These are phyloP conservation scores for Alternaria rosae DNA, from an alignment of 2,329 filamentous ascomycete species.

Conservation along the genomic window DNA sequence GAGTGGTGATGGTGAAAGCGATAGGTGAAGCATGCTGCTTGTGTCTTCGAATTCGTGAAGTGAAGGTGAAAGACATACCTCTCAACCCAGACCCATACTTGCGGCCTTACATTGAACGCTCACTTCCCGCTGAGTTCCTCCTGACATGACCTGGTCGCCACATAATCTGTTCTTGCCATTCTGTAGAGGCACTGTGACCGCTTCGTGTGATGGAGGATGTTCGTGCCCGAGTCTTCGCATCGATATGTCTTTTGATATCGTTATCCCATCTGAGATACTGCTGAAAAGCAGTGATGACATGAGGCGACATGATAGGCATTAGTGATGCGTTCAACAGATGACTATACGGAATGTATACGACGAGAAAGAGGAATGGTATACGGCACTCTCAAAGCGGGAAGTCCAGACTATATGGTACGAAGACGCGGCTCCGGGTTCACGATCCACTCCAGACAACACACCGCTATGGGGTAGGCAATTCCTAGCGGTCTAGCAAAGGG, in stretches of 20 bases:
- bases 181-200: background rate
- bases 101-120: background rate
- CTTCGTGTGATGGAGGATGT: constrained; percentile 9
- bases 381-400: background rate
- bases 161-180: background rate
- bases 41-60: background rate
- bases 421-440: background rate
- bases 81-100: background rate
- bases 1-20: background rate
- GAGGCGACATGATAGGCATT: constrained; percentile 13
- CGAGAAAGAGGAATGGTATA: background rate
- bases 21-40: background rate
- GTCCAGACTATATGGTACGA: background rate
- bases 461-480: background rate
- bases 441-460: constrained; percentile 3
- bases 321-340: background rate
- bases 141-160: constrained; percentile 1
- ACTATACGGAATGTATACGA: background rate
- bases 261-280: constrained; percentile 14
- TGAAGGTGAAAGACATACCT: constrained; percentile 5
- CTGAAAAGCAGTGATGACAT: constrained; percentile 13
- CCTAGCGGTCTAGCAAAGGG: constrained; percentile 1
- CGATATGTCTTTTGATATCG: constrained; percentile 13
- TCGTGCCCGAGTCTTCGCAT: constrained; percentile 12
- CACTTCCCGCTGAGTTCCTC: constrained; percentile 1